These are phyloP conservation scores for Somion occarium DNA, from an alignment of 1,284 basidiomycete species.

Conservation along the genomic window DNA sequence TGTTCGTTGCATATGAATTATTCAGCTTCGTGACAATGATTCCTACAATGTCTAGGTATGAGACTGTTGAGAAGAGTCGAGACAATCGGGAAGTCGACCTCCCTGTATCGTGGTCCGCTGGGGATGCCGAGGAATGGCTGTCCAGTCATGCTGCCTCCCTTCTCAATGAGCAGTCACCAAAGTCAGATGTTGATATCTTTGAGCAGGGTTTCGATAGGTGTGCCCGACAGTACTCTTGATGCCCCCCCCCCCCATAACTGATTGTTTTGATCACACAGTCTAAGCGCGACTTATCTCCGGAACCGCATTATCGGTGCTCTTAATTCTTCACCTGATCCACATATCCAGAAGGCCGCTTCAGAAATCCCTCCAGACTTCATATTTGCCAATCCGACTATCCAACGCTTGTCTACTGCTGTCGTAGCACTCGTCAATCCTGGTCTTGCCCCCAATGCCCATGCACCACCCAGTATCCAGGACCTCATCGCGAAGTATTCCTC, in stretches of 20 bases:
- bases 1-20: slow-evolving; percentile 20
- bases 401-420: slow-evolving; percentile 7
- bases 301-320: slow-evolving; percentile 28
- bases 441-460: background rate
- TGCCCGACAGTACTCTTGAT: no score
- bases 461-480: background rate
- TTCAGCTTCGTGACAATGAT: slow-evolving; percentile 6
- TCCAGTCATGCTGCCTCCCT: background rate
- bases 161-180: background rate
- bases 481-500: background rate
- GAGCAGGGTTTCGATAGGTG: slow-evolving; percentile 8
- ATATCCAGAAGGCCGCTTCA: slow-evolving; percentile 4
- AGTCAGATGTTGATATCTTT: background rate
- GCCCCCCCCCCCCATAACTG: no score
- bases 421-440: background rate
- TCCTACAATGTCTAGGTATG: slow-evolving; percentile 14
- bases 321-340: slow-evolving; percentile 5
- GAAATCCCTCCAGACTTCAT: slow-evolving; percentile 11
- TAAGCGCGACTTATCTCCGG: slow-evolving; percentile 30
- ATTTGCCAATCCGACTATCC: slow-evolving; percentile 11
- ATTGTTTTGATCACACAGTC: no score
- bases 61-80: slow-evolving; percentile 20
- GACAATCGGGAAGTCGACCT: slow-evolving; percentile 15
- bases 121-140: background rate
- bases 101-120: slow-evolving; percentile 21